Percentiles rank a stretch among this genome's conserved stretches.
phyloP scores from a whole-genome alignment of 1,139 yeast species.

The Saccharomyces uvarum region DNA sequence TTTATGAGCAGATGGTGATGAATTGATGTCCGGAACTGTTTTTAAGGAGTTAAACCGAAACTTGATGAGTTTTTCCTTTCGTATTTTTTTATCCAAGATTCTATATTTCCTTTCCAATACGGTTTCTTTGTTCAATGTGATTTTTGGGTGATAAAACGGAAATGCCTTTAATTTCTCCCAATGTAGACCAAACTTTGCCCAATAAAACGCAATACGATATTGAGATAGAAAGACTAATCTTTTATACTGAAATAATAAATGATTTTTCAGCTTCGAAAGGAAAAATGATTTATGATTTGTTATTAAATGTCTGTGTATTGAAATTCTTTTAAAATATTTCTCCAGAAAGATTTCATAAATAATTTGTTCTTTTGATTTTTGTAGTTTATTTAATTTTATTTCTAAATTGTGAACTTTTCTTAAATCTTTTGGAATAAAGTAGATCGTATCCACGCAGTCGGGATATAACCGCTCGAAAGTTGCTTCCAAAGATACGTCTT shows the following conservation, averaged over 20 bases:
- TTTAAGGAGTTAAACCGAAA: neutral
- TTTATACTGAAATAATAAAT: neutral
- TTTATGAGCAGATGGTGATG: constrained; percentile 7
- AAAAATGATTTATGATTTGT: neutral
- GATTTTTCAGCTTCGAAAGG: neutral
- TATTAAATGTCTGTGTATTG: neutral
- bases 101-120: neutral
- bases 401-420: constrained; percentile 33
- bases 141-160: neutral
- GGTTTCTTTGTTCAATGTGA: neutral
- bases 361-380: constrained; percentile 38
- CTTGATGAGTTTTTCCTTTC: neutral
- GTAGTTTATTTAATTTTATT: constrained; percentile 32
- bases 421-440: constrained; percentile 44
- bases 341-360: constrained; percentile 26
- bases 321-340: constrained; percentile 11
- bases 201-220: neutral
- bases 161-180: neutral
- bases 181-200: neutral
- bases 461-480: constrained; percentile 25
- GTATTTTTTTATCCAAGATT: neutral
- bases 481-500: constrained; percentile 32
- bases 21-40: neutral
- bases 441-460: constrained; percentile 36
- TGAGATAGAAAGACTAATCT: neutral